These are phyloP conservation scores for Lodderomyces orthopsilosis DNA, from an alignment of 1,139 yeast species.

Conservation along the genomic window DNA sequence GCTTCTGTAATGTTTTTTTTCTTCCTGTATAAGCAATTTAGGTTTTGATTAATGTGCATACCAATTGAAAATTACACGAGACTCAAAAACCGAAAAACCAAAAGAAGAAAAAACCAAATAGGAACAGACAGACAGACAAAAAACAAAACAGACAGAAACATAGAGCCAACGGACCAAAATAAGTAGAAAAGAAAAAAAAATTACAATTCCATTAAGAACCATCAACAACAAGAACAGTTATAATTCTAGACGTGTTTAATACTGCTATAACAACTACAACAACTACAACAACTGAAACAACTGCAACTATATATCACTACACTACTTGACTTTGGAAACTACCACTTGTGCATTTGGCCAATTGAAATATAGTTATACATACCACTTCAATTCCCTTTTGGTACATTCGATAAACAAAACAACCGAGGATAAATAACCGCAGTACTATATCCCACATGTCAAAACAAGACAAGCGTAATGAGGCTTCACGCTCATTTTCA, in stretches of 20 bases:
- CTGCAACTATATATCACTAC: too few species aligned
- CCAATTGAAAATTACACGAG: too few species aligned
- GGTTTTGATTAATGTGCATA: too few species aligned
- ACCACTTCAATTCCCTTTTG: neutral
- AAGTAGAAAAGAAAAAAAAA: neutral
- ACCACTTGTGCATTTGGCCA: too few species aligned
- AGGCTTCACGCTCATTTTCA: constrained; percentile 38
- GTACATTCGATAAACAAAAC: neutral
- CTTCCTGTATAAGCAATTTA: too few species aligned
- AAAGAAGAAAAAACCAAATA: neutral
- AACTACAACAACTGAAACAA: neutral
- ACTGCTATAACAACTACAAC: neutral
- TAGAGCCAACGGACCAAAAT: too few species aligned
- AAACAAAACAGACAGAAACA: neutral
- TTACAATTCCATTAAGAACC: neutral
- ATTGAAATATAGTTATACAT: too few species aligned
- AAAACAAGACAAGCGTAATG: neutral
- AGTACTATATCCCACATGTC: too few species aligned
- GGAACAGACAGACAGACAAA: neutral
- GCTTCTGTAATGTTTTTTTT: too few species aligned
- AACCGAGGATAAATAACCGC: constrained; percentile 15
- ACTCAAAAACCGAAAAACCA: too few species aligned
- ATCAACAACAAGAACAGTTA: too few species aligned
- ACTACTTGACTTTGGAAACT: neutral
- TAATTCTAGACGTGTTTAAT: too few species aligned